These are phyloP conservation scores for Epichloe baconii DNA, from an alignment of 2,329 filamentous ascomycete genomes.

Conservation along the genomic window DNA sequence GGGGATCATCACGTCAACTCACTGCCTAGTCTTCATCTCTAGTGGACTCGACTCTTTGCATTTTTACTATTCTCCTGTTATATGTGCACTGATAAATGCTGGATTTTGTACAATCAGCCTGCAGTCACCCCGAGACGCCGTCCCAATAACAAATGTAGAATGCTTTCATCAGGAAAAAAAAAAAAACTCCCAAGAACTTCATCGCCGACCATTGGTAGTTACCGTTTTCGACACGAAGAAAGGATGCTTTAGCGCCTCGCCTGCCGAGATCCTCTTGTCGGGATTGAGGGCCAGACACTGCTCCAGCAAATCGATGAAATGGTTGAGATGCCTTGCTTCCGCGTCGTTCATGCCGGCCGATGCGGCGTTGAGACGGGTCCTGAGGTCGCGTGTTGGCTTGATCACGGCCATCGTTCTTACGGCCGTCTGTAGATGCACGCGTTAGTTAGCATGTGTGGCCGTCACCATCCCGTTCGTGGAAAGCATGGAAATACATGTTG, in stretches of 20 bases:
- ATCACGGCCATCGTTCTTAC: conserved; percentile 54
- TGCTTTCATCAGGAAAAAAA: neutral
- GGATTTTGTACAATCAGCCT: too few species aligned
- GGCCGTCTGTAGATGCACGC: conserved; percentile 37
- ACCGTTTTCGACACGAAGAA: conserved; percentile 50
- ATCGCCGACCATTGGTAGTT: conserved; percentile 1
- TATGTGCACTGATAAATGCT: too few species aligned
- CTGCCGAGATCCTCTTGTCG: conserved; percentile 78
- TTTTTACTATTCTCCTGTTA: too few species aligned
- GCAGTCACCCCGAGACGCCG: too few species aligned
- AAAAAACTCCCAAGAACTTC: neutral
- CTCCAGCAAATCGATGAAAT: conserved; percentile 80
- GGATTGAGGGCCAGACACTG: conserved; percentile 82
- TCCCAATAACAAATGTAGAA: neutral
- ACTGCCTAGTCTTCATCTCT: too few species aligned
- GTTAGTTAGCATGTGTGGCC: neutral
- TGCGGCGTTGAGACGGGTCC: conserved; percentile 63
- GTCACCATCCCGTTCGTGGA: neutral
- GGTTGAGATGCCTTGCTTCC: conserved; percentile 64
- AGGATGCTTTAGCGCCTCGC: conserved; percentile 76
- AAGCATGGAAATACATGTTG: neutral
- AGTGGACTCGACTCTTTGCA: too few species aligned
- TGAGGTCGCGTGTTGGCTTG: conserved; percentile 71
- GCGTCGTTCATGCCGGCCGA: conserved; percentile 60
- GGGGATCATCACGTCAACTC: too few species aligned